Base-by-base conservation (phyloP, 108 stramenopile genomes). In the Pinguiococcus pyrenoidosus region DNA sequence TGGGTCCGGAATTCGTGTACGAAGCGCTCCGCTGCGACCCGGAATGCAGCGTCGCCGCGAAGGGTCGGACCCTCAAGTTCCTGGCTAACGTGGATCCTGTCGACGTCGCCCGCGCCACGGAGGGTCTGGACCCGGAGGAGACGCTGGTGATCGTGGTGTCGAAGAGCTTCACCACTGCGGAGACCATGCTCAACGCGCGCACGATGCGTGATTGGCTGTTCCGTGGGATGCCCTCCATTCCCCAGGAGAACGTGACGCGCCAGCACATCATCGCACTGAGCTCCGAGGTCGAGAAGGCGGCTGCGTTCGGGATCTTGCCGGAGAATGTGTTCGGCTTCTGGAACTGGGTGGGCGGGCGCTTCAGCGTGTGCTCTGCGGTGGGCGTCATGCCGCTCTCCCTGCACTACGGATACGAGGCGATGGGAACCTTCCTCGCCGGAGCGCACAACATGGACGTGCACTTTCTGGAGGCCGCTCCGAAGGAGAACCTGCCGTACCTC, bases 161-260 rank as follows among this genome's bases (percentile, higher is more conserved):
- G 54, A 99, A 99, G 66, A 94, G 92, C n/a, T 99, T 96, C 62
- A 96, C 92, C 35, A 99, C 97, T 4, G 90, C 93, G 1, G 97
- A 99, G 72, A 99, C 97, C 32, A 96, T 99, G 93, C 73, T 96
- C 53, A 99, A 99, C 59, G 97, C 97, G 0, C 64, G 86, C 14
- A 91, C 91, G 8, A 79, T 96, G 77, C 73, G 87, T 25, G 77
- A 87, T 55, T 99, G 97, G 97, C 79, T 99, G 14, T 75, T 89
- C 80, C 81, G 87, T 49, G 87, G 85, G 52, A 84, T 90, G 23
- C 60, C 46, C 20, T 64, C 41, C 26, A 54, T 45, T 14, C 59
- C 74, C 1, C 46, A 83, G 37, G 74, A 70, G 44, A 87, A 89
- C 24, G 80, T 99, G 30, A 86, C 91, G 0, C 28, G 74, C n/a